Evolutionary conservation across 2,329 filamentous ascomycete genomes (phyloP), one percentile per base, ranked within the genome.

Genomic region (Ophiostoma quercus): DNA sequence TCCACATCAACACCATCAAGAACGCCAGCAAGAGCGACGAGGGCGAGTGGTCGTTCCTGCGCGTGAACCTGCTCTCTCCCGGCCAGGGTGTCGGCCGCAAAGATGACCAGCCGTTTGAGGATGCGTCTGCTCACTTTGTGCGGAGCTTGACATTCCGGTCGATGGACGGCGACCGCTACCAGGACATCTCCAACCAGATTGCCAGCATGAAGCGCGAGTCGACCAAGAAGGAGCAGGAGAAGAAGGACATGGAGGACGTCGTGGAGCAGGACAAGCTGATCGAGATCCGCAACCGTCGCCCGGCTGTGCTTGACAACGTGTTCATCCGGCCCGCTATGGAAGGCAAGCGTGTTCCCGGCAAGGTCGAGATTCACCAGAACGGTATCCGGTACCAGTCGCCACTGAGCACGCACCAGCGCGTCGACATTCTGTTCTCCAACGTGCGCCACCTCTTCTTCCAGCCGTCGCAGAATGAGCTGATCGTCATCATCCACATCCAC

Each of bases 171-270:
- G 88, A 92, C 72, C 89, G 94, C 73, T 93, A 99, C 78, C 90
- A 92, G 71, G 92, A 96, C 76, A 95, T 99, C 74, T 90, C 93
- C 14, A 91, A 91, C 72, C 92, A 96, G 77, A 98, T 99, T 75
- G 94, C 92, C 12, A 95, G 97, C 77, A 90, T 99, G 83, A 96
- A 97, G 83, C 96, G 95, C 78, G 92, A 94, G 74, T 89, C 92
- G 5, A 87, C 92, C 60, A 94, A 96, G 80, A 91, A 92, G 75
- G 95, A 99, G 79, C 94, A 97, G 76, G 94, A 97, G 80, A 97
- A 98, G 87, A 99, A 99, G 82, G 94, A 99, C 75, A 91, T 99
- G 91, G 95, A 99, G 78, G 95, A 99, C 79, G 95, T 99, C 29
- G 94, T 99, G 6, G 95, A 98, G 80, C 95, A 99, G 79, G 95